Evolutionary conservation across 108 stramenopile species (phyloP).

Genomic region (Cyclotella baltica): DNA sequence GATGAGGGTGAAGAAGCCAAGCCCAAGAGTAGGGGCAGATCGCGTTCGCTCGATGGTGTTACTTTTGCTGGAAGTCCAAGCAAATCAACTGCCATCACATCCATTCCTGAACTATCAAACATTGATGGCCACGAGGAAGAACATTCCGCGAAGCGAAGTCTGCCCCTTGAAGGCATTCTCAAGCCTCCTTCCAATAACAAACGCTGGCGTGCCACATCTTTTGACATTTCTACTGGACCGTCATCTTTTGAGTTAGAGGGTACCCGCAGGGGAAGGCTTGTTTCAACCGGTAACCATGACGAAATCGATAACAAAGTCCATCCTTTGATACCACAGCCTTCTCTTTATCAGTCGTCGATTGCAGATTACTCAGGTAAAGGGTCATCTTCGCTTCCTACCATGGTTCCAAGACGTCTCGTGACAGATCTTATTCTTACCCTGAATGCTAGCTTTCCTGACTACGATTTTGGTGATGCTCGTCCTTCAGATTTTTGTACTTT

Average conservation of each 20-base stretch:
- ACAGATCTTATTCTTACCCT: conserved; percentile 93
- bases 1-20: not conserved
- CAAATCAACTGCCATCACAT: not conserved
- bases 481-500: conserved; percentile 84
- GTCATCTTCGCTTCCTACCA: conserved; percentile 70
- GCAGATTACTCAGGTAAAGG: conserved; percentile 46
- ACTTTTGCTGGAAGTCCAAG: conserved; percentile 16
- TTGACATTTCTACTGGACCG: conserved; percentile 51
- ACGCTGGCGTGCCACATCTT: conserved; percentile 48
- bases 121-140: conserved; percentile 2
- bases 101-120: conserved; percentile 7
- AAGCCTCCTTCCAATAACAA: conserved; percentile 38
- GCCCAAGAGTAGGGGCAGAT: conserved; percentile 22
- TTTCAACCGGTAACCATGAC: conserved; percentile 5
- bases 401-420: conserved; percentile 82
- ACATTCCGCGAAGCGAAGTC: conserved; percentile 5
- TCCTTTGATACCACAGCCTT: conserved; percentile 52
- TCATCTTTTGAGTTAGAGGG: conserved; percentile 18
- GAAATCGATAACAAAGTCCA: conserved; percentile 42
- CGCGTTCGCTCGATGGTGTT: conserved; percentile 45
- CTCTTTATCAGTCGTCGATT: conserved; percentile 57
- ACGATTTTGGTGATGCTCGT: conserved; percentile 86
- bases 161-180: conserved; percentile 43
- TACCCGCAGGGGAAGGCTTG: conserved; percentile 7
- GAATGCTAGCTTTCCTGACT: conserved; percentile 94